Evolutionary conservation across 2,329 filamentous ascomycete species (phyloP), one percentile per base, ranked within the genome.

Genomic region (Aureobasidium melanogenum): DNA sequence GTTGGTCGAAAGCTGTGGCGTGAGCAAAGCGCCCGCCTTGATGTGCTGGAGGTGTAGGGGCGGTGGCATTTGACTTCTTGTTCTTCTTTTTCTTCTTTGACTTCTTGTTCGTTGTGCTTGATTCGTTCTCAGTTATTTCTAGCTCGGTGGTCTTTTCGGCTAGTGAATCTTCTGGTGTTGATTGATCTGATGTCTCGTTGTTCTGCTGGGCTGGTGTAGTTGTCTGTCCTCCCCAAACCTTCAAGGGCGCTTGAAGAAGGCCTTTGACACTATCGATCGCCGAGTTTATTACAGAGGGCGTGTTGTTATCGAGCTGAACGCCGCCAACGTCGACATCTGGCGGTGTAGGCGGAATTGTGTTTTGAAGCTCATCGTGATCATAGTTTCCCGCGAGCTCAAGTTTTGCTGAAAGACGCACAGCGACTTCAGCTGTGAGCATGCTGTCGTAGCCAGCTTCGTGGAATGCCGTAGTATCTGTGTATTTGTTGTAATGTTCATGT

Each of bases 401-500:
- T 65, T 81, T 80, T 1, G 79, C 74, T 9, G 81, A 79, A 3
- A 86, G 73, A 59, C 79, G 78, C 56, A 86, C 76, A 65, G 84
- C 81, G 28, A 85, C 75, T 60, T 80, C 79, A 2, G 83, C 84
- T 0, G 84, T 84, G 24, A 86, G 73, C 63, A 82, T 77, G 69
- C 82, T 85, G 68, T 87, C 84, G 64, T 82, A 87, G 8, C 84
- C 84, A 17, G 84, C 84, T 71, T 87, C 84, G 62, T 87, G 84
- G 62, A 79, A 75, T 63, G 75, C 73, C 36, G 68, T 66, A 5
- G 66, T 66, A 22, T 69, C 65, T 32, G 72, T 69, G 64, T 81
- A 81, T 63, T 79, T 69, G 9, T 67, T 67, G 64, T 75, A 73
- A n/a, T 70, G 63, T 51, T 68, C 62, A 43, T 74, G 70, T 0